Percentiles rank a stretch among this genome's conserved stretches.
These are phyloP conservation scores for Ophidiomyces ophidiicola DNA, from an alignment of 2,329 filamentous ascomycete genomes.

Conservation along the genomic window DNA sequence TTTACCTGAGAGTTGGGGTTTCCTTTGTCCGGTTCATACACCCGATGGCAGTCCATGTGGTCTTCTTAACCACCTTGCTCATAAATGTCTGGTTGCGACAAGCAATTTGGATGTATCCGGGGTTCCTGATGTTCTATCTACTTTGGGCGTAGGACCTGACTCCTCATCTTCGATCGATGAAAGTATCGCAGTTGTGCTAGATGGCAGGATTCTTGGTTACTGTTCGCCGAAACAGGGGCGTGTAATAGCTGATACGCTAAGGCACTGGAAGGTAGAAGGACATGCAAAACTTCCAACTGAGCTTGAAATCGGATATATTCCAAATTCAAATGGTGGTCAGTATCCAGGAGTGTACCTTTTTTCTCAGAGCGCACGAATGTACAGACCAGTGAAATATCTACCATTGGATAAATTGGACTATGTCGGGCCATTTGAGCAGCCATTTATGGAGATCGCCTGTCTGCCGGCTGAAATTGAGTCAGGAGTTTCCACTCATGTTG, in stretches of 20 bases:
- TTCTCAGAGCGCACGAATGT: constrained; percentile 73
- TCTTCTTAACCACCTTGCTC: constrained; percentile 83
- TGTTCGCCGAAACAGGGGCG: constrained; percentile 74
- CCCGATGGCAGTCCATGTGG: constrained; percentile 93
- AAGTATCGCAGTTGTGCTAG: constrained; percentile 77
- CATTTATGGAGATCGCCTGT: constrained; percentile 95
- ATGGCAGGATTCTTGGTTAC: constrained; percentile 82
- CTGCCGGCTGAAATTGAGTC: constrained; percentile 76
- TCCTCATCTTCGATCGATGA: constrained; percentile 71
- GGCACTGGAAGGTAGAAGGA: constrained; percentile 92
- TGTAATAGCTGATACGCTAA: constrained; percentile 70
- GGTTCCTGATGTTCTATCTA: constrained; percentile 59
- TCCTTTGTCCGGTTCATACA: constrained; percentile 92
- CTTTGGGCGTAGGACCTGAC: constrained; percentile 64
- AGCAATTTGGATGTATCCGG: constrained; percentile 59
- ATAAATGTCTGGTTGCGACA: constrained; percentile 86
- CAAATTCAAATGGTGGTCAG: constrained; percentile 77
- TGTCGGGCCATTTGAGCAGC: constrained; percentile 88
- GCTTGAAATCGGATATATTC: constrained; percentile 85
- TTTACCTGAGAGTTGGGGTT: constrained; percentile 93
- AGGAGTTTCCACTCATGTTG: constrained; percentile 85
- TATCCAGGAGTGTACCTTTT: constrained; percentile 95
- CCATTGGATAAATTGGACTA: constrained; percentile 75
- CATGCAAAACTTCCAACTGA: constrained; percentile 65
- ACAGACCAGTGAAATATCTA: constrained; percentile 83